These are phyloP conservation scores for Lanmaoa pseudosensibilis DNA, from an alignment of 768 basidiomycete genomes.

Conservation along the genomic window DNA sequence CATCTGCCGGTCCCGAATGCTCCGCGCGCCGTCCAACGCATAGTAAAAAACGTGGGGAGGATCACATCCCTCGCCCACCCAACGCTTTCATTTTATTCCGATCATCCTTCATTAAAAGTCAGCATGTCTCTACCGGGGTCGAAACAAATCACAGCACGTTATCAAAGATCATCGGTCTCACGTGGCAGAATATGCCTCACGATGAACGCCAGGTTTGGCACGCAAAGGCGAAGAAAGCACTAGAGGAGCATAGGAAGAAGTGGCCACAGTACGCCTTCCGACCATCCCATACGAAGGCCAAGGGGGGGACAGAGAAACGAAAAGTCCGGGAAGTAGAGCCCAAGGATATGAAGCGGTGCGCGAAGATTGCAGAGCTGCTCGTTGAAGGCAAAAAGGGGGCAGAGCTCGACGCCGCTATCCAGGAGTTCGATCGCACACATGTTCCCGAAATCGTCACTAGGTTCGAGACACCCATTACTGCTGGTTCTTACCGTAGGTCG, in stretches of 20 bases:
- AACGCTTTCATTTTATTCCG: constrained; percentile 89
- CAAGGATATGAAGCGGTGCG: constrained; percentile 60
- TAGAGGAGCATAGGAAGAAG: constrained; percentile 67
- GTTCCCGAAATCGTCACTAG: constrained; percentile 65
- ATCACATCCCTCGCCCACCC: constrained; percentile 80
- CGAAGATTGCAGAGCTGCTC: constrained; percentile 66
- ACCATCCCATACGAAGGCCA: constrained; percentile 48
- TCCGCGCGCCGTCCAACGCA: constrained; percentile 50
- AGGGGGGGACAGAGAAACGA: constrained; percentile 33
- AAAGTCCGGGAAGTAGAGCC: constrained; percentile 40
- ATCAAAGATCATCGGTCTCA: constrained; percentile 82
- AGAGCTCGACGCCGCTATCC: constrained; percentile 60
- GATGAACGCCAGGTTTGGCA: constrained; percentile 81
- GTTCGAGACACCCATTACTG: constrained; percentile 73
- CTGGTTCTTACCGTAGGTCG: constrained; percentile 65
- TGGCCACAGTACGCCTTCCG: constrained; percentile 77
- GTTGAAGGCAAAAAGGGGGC: constrained; percentile 65
- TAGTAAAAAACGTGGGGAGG: constrained; percentile 67
- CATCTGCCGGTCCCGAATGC: constrained; percentile 39
- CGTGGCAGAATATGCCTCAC: constrained; percentile 76
- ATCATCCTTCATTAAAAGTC: constrained; percentile 76
- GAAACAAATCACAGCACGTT: constrained; percentile 83
- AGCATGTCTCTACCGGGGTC: constrained; percentile 73
- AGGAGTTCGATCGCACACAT: constrained; percentile 55
- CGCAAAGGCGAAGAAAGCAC: constrained; percentile 67